Conservation (phyloP, 257 asterid species). For the Osmanthus fragrans region DNA sequence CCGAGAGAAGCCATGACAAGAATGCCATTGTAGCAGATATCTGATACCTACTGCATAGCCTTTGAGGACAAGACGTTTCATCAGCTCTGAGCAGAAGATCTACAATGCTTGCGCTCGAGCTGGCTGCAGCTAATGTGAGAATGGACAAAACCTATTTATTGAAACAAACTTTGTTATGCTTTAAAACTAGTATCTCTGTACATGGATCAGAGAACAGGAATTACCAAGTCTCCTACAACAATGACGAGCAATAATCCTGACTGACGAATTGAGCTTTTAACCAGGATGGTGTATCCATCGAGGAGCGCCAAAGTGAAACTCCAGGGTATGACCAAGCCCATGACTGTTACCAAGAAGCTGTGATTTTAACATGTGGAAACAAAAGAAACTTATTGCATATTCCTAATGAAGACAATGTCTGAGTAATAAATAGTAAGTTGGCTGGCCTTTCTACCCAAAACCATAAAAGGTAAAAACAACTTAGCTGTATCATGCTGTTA, state of each 20-base stretch:
- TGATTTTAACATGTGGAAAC: neutral
- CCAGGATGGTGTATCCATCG: constrained; percentile 56
- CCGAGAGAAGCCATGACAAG: constrained; percentile 57
- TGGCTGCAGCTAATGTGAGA: constrained; percentile 68
- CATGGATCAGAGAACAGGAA: constrained; percentile 20
- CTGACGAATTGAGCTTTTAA: constrained; percentile 49
- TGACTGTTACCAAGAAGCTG: constrained; percentile 72
- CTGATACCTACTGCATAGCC: constrained; percentile 52
- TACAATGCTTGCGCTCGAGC: constrained; percentile 63
- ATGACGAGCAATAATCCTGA: constrained; percentile 51
- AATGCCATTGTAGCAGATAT: constrained; percentile 61
- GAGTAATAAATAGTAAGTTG: neutral
- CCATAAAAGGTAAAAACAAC: neutral
- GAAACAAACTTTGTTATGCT: constrained; percentile 25
- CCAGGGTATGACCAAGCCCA: constrained; percentile 86
- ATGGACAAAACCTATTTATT: constrained; percentile 51
- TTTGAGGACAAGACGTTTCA: constrained; percentile 54
- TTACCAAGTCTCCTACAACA: constrained; percentile 75
- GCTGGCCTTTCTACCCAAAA: constrained; percentile 5
- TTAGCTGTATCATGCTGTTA: neutral
- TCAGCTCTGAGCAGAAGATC: constrained; percentile 62
- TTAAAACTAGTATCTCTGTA: neutral
- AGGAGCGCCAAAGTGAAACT: constrained; percentile 69
- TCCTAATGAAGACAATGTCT: constrained; percentile 2
- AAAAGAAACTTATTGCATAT: neutral